Evolutionary conservation across 768 basidiomycete species (phyloP).

Genomic region (Lenzites betulinus): DNA sequence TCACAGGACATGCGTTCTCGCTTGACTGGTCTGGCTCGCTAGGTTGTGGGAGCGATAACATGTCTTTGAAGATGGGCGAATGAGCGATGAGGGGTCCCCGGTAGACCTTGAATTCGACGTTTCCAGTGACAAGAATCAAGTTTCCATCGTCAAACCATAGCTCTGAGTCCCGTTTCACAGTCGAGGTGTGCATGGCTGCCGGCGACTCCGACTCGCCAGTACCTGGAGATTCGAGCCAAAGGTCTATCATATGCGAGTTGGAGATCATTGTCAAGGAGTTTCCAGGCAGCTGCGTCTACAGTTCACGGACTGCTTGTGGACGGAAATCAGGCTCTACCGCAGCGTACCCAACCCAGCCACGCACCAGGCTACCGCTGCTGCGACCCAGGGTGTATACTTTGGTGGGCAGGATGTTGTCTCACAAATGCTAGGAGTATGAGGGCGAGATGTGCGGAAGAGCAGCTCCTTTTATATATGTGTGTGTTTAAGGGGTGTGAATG

Average conservation of each 20-base stretch:
- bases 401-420: background rate
- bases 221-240: constrained; percentile 4
- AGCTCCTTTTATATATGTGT: background rate
- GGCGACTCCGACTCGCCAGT: background rate
- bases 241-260: background rate
- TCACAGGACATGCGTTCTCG: background rate
- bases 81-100: constrained; percentile 18
- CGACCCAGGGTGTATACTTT: background rate
- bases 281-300: too few species aligned
- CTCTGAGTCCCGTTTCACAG: constrained; percentile 8
- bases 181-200: background rate
- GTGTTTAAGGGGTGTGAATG: background rate
- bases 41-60: constrained; percentile 18
- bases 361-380: too few species aligned
- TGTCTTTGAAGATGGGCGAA: constrained; percentile 18
- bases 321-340: too few species aligned
- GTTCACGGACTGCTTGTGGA: too few species aligned
- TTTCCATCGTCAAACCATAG: constrained; percentile 25
- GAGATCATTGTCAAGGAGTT: constrained; percentile 6
- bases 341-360: too few species aligned
- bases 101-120: constrained; percentile 21
- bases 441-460: background rate
- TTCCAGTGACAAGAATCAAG: constrained; percentile 11
- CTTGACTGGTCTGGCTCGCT: background rate
- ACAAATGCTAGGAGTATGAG: too few species aligned